These are phyloP conservation scores for Corylus heterophylla DNA, from an alignment of 306 rosid genomes.

Conservation along the genomic window DNA sequence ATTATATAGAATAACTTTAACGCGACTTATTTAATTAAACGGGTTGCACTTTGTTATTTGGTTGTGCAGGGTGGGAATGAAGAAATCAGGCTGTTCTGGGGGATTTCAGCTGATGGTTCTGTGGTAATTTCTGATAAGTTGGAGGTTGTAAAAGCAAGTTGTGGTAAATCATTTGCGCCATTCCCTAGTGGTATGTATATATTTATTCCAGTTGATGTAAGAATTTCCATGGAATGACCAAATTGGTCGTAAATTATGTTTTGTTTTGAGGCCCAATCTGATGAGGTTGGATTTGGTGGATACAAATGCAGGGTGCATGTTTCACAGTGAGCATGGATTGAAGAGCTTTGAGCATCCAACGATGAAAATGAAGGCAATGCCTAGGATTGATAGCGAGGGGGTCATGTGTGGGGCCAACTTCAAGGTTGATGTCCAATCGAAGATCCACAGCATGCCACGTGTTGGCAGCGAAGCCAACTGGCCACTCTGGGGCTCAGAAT, in stretches of 20 bases:
- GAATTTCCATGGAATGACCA: too few relatives aligned
- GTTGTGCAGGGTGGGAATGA: constrained; percentile 70
- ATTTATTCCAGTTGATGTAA: not conserved
- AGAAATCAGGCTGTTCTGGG: constrained; percentile 70
- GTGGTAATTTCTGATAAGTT: constrained; percentile 70
- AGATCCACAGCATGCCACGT: constrained; percentile 70
- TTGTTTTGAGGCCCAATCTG: not conserved
- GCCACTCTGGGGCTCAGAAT: constrained; percentile 62
- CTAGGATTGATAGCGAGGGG: constrained; percentile 91
- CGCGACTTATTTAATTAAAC: too few relatives aligned
- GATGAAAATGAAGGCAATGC: constrained; percentile 91
- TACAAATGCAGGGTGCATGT: constrained; percentile 77
- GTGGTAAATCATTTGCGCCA: constrained; percentile 95
- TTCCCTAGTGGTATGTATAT: constrained; percentile 70
- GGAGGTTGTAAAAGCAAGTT: constrained; percentile 67
- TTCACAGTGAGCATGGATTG: constrained; percentile 78
- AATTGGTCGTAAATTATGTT: too few relatives aligned
- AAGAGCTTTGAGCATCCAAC: constrained; percentile 86
- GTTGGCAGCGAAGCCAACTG: constrained; percentile 98
- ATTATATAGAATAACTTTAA: too few relatives aligned
- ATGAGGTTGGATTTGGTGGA: not conserved
- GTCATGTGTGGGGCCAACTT: constrained; percentile 93
- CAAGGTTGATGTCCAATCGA: constrained; percentile 78
- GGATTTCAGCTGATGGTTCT: constrained; percentile 81
- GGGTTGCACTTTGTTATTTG: not conserved